phyloP scores from a whole-genome alignment of 2,329 filamentous ascomycete species.

The Aspergillus sp. region DNA sequence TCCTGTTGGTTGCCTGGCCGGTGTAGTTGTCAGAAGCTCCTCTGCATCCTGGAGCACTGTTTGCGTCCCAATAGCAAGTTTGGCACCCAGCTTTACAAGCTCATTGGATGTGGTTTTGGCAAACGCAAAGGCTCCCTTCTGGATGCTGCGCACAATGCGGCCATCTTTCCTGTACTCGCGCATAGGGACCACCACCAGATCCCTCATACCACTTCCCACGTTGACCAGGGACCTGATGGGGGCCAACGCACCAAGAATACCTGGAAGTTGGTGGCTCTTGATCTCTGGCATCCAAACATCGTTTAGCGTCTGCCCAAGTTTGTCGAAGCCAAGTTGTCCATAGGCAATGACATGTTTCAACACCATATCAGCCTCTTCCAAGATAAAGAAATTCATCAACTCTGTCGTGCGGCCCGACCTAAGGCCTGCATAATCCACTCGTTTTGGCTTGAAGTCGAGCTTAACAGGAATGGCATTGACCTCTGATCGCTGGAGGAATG shows the following conservation, averaged over 20 bases:
- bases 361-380: slow-evolving; percentile 84
- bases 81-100: slow-evolving; percentile 90
- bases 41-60: slow-evolving; percentile 89
- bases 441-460: slow-evolving; percentile 96
- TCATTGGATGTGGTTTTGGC: slow-evolving; percentile 92
- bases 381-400: slow-evolving; percentile 97
- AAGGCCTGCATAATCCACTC: slow-evolving; percentile 91
- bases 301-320: slow-evolving; percentile 84
- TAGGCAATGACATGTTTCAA: slow-evolving; percentile 90
- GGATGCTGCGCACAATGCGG: slow-evolving; percentile 83
- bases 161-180: slow-evolving; percentile 93
- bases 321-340: slow-evolving; percentile 85
- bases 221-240: slow-evolving; percentile 89
- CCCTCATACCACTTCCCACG: slow-evolving; percentile 80
- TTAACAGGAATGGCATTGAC: slow-evolving; percentile 79
- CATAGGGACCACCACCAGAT: slow-evolving; percentile 86
- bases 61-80: slow-evolving; percentile 91
- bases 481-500: slow-evolving; percentile 88
- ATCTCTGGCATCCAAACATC: slow-evolving; percentile 97
- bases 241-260: slow-evolving; percentile 83
- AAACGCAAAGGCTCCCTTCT: slow-evolving; percentile 87
- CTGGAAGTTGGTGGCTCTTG: slow-evolving; percentile 81
- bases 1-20: slow-evolving; percentile 35
- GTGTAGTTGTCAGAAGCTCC: slow-evolving; percentile 59
- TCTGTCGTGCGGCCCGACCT: slow-evolving; percentile 93